phyloP scores from a whole-genome alignment of 106 monocot species.

The Allium cepa region DNA sequence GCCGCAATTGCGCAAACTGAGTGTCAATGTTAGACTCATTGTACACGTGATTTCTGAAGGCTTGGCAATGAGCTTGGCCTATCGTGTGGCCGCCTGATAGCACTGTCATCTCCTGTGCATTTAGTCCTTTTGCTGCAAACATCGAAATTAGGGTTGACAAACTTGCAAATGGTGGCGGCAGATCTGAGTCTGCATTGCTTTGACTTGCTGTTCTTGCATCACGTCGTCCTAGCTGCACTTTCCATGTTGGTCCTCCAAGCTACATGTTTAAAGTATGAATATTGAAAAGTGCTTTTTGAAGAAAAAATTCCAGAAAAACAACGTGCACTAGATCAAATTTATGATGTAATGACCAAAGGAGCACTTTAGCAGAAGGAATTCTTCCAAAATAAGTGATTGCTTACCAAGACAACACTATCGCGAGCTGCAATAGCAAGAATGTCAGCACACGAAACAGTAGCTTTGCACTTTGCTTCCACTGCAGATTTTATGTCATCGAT shows the following conservation, averaged over 20 bases:
- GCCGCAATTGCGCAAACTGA: neutral
- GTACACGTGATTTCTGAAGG: conserved; percentile 17
- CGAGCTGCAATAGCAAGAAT: conserved; percentile 44
- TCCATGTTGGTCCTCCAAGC: conserved; percentile 33
- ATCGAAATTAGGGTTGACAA: conserved; percentile 17
- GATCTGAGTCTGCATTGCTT: conserved; percentile 14
- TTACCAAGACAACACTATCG: conserved; percentile 25
- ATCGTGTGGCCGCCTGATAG: conserved; percentile 43
- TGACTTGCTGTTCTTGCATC: conserved; percentile 26
- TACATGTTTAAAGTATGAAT: neutral
- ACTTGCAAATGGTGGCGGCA: conserved; percentile 11
- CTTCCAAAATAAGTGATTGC: too few relatives aligned
- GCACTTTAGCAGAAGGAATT: too few relatives aligned
- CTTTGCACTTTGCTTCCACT: conserved; percentile 32
- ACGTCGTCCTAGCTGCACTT: conserved; percentile 22
- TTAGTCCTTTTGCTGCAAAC: conserved; percentile 15
- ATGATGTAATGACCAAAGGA: too few relatives aligned
- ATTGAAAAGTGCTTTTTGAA: too few relatives aligned
- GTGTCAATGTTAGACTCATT: conserved; percentile 21
- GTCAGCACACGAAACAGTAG: conserved; percentile 58
- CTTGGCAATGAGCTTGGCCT: conserved; percentile 19
- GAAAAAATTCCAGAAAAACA: too few relatives aligned
- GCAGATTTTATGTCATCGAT: conserved; percentile 44
- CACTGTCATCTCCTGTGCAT: conserved; percentile 21
- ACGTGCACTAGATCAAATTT: too few relatives aligned